Evolutionary conservation across 2,329 filamentous ascomycete species (phyloP).

Genomic region (Phialophora tarda): DNA sequence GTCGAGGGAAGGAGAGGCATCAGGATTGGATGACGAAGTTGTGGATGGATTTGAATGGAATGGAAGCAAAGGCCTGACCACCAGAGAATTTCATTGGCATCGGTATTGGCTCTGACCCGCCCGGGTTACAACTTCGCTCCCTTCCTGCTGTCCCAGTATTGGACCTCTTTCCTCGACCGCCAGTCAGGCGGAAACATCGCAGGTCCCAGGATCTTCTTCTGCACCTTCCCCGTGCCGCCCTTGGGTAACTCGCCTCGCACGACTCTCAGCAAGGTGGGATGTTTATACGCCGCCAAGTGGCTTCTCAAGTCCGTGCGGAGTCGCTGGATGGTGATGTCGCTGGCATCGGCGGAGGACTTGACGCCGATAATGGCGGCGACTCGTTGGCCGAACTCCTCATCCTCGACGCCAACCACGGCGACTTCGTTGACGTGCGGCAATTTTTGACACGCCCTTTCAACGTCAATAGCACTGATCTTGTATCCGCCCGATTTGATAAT

Average conservation of each 20-base stretch:
- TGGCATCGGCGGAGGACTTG: not conserved
- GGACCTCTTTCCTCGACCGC: conserved; percentile 1
- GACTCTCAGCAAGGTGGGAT: conserved; percentile 2
- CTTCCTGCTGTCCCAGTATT: conserved; percentile 3
- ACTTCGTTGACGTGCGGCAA: conserved; percentile 55
- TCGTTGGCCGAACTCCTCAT: conserved; percentile 56
- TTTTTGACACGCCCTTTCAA: conserved; percentile 55
- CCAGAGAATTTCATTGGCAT: too few species aligned
- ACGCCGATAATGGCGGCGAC: conserved; percentile 46
- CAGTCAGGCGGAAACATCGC: conserved; percentile 10
- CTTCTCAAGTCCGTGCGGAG: conserved; percentile 5
- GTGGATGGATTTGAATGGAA: too few species aligned
- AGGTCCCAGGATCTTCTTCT: conserved; percentile 13
- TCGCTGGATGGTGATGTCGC: conserved; percentile 2
- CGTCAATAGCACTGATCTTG: conserved; percentile 55
- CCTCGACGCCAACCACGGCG: conserved; percentile 55
- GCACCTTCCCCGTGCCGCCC: conserved; percentile 7
- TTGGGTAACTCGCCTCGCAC: conserved; percentile 13
- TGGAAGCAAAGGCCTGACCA: not conserved
- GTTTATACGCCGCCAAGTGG: conserved; percentile 8
- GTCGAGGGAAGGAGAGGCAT: conserved; percentile 53
- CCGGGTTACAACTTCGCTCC: not conserved
- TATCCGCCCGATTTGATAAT: conserved; percentile 59
- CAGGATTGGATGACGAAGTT: conserved; percentile 2
- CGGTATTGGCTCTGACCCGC: not conserved